phyloP scores from a whole-genome alignment of 495 filamentous ascomycete genomes.

The Neurospora discreta region DNA sequence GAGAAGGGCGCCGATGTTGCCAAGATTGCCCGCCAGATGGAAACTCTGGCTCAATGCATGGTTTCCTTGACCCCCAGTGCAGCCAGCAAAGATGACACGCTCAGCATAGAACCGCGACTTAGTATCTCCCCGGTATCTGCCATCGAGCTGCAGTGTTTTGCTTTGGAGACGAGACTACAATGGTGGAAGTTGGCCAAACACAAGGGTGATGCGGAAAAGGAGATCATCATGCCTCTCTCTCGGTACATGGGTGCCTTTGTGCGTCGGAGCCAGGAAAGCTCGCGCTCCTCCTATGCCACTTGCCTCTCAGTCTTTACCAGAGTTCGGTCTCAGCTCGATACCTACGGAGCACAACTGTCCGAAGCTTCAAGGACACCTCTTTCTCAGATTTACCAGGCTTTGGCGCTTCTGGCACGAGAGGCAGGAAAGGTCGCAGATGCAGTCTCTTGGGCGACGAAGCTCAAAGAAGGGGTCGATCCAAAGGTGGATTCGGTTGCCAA shows the following conservation, averaged over 20 bases:
- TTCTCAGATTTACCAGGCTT: conserved; percentile 27
- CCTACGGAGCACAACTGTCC: conserved; percentile 8
- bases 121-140: conserved; percentile 46
- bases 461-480: conserved; percentile 20
- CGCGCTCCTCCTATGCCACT: conserved; percentile 30
- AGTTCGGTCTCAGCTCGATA: conserved; percentile 18
- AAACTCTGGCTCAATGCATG: conserved; percentile 55
- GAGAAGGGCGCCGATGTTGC: conserved; percentile 31
- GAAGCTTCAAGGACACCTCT: conserved; percentile 23
- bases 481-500: conserved; percentile 33
- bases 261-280: conserved; percentile 36
- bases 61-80: conserved; percentile 51
- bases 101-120: conserved; percentile 35
- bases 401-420: conserved; percentile 33
- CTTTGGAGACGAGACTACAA: conserved; percentile 50
- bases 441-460: conserved; percentile 35
- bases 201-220: conserved; percentile 52
- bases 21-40: conserved; percentile 60
- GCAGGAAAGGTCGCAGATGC: conserved; percentile 32
- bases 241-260: conserved; percentile 53
- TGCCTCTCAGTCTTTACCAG: conserved; percentile 14
- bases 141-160: conserved; percentile 55
- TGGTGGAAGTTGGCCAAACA: conserved; percentile 70
- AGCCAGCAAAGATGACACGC: conserved; percentile 40
- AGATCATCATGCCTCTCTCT: conserved; percentile 57